Percentiles rank a stretch among this genome's conserved stretches.
These are phyloP conservation scores for Blastocladiella emersonii DNA, from an alignment of 371 early-diverging fungal species.

Conservation along the genomic window DNA sequence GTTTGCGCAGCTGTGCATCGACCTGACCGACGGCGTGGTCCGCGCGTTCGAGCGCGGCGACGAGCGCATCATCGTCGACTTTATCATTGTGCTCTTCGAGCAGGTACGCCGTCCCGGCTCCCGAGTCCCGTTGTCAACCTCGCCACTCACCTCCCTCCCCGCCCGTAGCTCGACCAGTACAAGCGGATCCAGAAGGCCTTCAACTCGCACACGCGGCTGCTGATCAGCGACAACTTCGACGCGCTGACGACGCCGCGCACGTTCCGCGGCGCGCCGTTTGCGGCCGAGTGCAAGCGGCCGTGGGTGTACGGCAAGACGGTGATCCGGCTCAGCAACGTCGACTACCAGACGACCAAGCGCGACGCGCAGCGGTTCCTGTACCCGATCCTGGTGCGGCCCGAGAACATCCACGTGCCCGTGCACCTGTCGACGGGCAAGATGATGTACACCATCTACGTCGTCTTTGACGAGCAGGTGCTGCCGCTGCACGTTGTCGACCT, in stretches of 20 bases:
- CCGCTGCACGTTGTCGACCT: slow-evolving; percentile 4
- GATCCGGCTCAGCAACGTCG: neutral
- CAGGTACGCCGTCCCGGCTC: neutral
- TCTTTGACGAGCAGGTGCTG: neutral
- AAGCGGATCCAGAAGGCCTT: neutral
- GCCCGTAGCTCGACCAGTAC: neutral
- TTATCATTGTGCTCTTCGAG: neutral
- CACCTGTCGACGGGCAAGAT: slow-evolving; percentile 3
- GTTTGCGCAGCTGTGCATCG: neutral
- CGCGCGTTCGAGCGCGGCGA: neutral
- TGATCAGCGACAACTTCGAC: neutral
- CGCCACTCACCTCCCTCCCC: neutral
- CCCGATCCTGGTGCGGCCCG: neutral
- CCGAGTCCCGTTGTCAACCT: neutral
- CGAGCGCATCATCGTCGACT: neutral
- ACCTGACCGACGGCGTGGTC: neutral
- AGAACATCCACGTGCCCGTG: neutral
- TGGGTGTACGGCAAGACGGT: neutral
- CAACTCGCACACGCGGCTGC: neutral
- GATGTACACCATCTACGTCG: slow-evolving; percentile 4
- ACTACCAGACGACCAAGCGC: slow-evolving; percentile 3
- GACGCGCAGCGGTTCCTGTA: slow-evolving; percentile 6
- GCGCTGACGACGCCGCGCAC: neutral
- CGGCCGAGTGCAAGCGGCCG: neutral
- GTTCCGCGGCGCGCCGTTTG: neutral